A percentile compares a stretch with the other conserved stretches of the same genome.
Evolutionary conservation across 2,329 filamentous ascomycete species (phyloP).

Genomic region (Pestalotiopsis sp.): DNA sequence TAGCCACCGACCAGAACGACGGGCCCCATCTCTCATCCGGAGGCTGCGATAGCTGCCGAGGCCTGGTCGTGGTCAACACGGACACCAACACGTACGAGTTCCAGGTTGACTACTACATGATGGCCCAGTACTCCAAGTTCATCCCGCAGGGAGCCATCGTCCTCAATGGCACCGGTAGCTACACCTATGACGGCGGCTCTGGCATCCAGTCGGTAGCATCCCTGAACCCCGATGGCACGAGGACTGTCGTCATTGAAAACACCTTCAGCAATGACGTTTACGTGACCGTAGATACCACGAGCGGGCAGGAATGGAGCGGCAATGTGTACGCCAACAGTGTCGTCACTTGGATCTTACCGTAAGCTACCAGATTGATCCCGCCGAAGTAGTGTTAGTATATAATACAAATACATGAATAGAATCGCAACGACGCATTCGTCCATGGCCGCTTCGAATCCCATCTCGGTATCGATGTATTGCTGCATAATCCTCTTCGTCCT

Average conservation of each 20-base stretch:
- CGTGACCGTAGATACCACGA: conserved; percentile 36
- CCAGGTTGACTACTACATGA: conserved; percentile 53
- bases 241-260: conserved; percentile 50
- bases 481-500: background rate
- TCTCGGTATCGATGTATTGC: background rate
- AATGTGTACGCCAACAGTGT: conserved; percentile 36
- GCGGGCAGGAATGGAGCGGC: conserved; percentile 42
- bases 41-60: conserved; percentile 46
- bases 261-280: conserved; percentile 48
- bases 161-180: conserved; percentile 45
- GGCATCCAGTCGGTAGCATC: conserved; percentile 49
- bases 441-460: background rate
- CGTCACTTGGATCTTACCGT: conserved; percentile 51
- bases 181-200: conserved; percentile 40
- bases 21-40: conserved; percentile 41
- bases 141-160: conserved; percentile 48
- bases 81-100: conserved; percentile 44
- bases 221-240: conserved; percentile 47
- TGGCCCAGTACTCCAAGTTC: conserved; percentile 54
- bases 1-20: conserved; percentile 40
- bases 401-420: conserved; percentile 5
- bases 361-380: conserved; percentile 18
- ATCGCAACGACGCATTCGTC: background rate
- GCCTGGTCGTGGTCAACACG: conserved; percentile 60
- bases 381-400: background rate